Base-by-base conservation (phyloP, 768 basidiomycete species). In the Rhodotorula babjevae region DNA sequence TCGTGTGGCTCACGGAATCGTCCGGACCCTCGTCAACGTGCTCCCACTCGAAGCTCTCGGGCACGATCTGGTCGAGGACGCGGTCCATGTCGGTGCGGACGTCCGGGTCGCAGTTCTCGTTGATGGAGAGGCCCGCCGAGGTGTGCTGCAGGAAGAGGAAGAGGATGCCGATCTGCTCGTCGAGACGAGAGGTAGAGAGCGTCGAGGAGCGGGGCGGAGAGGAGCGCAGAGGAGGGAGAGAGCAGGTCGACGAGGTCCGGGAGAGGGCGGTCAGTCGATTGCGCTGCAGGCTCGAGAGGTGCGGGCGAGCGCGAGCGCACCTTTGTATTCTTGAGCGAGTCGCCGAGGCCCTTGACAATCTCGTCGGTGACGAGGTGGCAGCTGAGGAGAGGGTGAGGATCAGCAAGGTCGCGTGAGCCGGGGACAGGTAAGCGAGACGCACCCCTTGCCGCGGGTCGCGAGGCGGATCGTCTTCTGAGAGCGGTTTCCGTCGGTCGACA, bases 81-180 rank as follows among this genome's bases (percentile, higher is more conserved):
- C 94, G 95, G 77, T 91, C 88, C 93, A 96, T 94, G 79, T 96
- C 93, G 90, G 71, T 69, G 8, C 73, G 63, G 0, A 76, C 71
- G 64, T 65, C 71, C 56, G 72, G 75, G 40, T 72, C 69, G 42
- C 57, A 69, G 79, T 96, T 96, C 82, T 96, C 93, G 80, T 95
- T 96, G 67, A 96, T 82, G 2, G 89, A 90, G 76, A 91, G 80
- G 7, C 87, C 90, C 53, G 89, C 89, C 52, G 88, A 89, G 10
- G 90, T 90, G 81, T 93, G 90, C 79, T 87, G 86, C 60, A 95
- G 91, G 82, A 92, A 92, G 49, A 96, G 86, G 80, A 89, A 91
- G 63, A 94, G 81, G 85, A 96, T 91, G 47, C 93, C 93, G 75
- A 89, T 85, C 89, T 93, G 67, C 18, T 31, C 31, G 55, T 2